Evolutionary conservation across 2,329 filamentous ascomycete genomes (phyloP).

Genomic region (Zalaria obscura): DNA sequence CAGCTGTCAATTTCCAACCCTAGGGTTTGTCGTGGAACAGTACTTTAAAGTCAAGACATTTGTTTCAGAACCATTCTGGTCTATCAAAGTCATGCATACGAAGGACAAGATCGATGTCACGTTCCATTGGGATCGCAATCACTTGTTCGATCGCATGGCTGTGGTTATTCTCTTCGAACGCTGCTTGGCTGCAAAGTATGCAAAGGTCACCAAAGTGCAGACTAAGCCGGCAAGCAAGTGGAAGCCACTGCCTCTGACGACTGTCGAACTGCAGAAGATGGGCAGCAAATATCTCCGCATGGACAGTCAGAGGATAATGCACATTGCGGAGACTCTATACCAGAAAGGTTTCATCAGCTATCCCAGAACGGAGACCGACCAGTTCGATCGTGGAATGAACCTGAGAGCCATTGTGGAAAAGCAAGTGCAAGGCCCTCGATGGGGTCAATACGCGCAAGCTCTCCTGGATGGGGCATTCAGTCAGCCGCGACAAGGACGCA

Average conservation of each 20-base stretch:
- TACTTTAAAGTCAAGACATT: constrained; percentile 93
- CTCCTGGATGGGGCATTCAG: constrained; percentile 65
- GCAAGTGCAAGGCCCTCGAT: constrained; percentile 60
- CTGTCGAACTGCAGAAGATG: constrained; percentile 92
- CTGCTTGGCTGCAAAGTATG: constrained; percentile 62
- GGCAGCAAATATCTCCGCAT: constrained; percentile 81
- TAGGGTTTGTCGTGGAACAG: constrained; percentile 92
- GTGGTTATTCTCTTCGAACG: constrained; percentile 74
- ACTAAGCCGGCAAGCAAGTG: constrained; percentile 89
- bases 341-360: constrained; percentile 96
- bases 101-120: constrained; percentile 66
- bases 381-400: constrained; percentile 84
- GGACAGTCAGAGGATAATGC: constrained; percentile 85
- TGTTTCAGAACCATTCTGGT: constrained; percentile 83
- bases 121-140: constrained; percentile 70
- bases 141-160: constrained; percentile 76
- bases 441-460: constrained; percentile 66
- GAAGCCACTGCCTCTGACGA: constrained; percentile 86
- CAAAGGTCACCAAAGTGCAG: constrained; percentile 70
- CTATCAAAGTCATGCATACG: constrained; percentile 68
- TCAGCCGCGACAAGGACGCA: constrained; percentile 65
- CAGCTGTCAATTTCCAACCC: constrained; percentile 90
- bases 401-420: constrained; percentile 67
- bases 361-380: constrained; percentile 90
- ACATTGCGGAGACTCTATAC: constrained; percentile 71